Base-by-base conservation (phyloP, 768 basidiomycete genomes). In the Lactarius vividus region DNA sequence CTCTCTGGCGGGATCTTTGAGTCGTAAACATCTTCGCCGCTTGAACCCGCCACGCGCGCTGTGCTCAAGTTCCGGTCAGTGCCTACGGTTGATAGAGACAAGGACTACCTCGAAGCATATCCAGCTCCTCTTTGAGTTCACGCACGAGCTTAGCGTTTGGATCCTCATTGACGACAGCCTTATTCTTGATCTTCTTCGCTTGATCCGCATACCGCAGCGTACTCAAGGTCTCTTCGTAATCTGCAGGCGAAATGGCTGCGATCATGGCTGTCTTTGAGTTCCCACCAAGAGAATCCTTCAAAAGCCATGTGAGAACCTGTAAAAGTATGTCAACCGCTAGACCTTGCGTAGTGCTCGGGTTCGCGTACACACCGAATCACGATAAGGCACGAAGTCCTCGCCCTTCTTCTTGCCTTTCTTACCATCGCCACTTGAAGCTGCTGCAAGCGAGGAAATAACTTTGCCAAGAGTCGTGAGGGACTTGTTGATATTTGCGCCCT, bases 161-260 rank as follows among this genome's bases (percentile, higher is more conserved):
- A 84, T 99, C 97, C 80, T 99, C 97, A 79, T 99, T 99, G 70
- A 99, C 92, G 65, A 98, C 87, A 18, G 97, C 96, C 81, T 98
- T 96, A 79, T 98, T 99, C 88, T 96, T 98, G 79, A 99, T 99
- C 88, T 96, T 96, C 89, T 99, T 99, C 39, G 96, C 96, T 75
- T 94, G 94, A 82, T 97, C 95, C 71, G 97, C 97, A 77, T 99
- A 98, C 6, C 97, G 91, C 65, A 99, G 81, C 2, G 96, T 98
- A 77, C 94, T 94, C 67, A 98, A 80, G 18, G 96, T 98, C 77
- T 98, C 96, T 70, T 98, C 96, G 73, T 98, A 98, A 78, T 98
- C 95, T 55, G 95, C 96, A n/a, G 95, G 96, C 54, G 94, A 88
- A 68, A 99, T 98, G 44, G 97, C 97, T 59, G 97, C 97, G 70